Percentiles rank a stretch among this genome's conserved stretches.
Conservation (phyloP, 2,329 filamentous ascomycete genomes). For the Fusarium veterinarium region DNA sequence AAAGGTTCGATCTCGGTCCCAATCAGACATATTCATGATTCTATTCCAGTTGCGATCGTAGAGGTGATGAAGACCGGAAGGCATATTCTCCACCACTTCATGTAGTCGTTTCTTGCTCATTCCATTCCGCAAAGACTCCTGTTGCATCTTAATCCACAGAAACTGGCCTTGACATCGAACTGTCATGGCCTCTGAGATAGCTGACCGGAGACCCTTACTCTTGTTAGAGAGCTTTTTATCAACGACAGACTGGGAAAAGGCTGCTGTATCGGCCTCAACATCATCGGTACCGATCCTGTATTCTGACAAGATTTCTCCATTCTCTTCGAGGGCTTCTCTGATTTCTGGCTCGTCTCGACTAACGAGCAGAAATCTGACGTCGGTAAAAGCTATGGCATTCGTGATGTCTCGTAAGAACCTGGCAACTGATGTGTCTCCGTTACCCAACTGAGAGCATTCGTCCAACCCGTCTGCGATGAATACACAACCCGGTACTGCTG, state of each 20-base stretch:
- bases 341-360: conserved; percentile 44
- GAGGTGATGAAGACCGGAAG: conserved; percentile 42
- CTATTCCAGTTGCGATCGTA: conserved; percentile 49
- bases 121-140: conserved; percentile 35
- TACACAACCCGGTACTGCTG: conserved; percentile 21
- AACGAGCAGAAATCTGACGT: conserved; percentile 38
- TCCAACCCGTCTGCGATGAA: conserved; percentile 51
- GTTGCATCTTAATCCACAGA: conserved; percentile 49
- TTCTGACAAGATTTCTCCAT: neutral
- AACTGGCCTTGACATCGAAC: conserved; percentile 50
- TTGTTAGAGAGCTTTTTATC: conserved; percentile 46
- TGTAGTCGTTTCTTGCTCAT: conserved; percentile 47
- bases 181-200: conserved; percentile 42
- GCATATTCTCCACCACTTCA: conserved; percentile 42
- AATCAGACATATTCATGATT: conserved; percentile 22
- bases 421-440: neutral
- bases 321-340: conserved; percentile 10
- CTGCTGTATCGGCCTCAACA: conserved; percentile 35
- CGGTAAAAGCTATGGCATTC: neutral
- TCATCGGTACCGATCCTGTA: conserved; percentile 23
- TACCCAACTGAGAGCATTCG: conserved; percentile 42
- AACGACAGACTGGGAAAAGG: conserved; percentile 44
- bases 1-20: conserved; percentile 39
- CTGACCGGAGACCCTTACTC: conserved; percentile 8
- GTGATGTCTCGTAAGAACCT: conserved; percentile 35